phyloP scores from a whole-genome alignment of 768 basidiomycete genomes.

The Cubamyces sp. region DNA sequence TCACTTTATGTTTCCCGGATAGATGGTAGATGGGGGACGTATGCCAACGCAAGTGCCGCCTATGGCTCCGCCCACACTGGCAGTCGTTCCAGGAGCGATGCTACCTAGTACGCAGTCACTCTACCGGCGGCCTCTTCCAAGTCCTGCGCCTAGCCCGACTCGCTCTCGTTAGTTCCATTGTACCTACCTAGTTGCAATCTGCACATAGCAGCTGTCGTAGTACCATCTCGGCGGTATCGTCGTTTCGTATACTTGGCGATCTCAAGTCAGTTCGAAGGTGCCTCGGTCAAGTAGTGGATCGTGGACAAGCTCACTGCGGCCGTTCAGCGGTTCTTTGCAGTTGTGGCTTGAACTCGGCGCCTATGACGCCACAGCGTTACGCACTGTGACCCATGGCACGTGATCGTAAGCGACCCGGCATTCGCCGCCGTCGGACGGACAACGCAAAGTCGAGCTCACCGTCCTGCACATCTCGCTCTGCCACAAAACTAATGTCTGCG shows the following conservation, averaged over 20 bases:
- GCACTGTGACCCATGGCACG: slow-evolving; percentile 6
- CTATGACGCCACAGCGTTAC: not conserved
- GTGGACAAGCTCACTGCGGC: too few relatives aligned
- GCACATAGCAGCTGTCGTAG: not conserved
- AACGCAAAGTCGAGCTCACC: slow-evolving; percentile 27
- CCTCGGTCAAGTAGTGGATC: too few relatives aligned
- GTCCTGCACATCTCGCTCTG: slow-evolving; percentile 23
- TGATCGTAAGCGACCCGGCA: slow-evolving; percentile 25
- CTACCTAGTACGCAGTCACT: not conserved
- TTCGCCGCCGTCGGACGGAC: slow-evolving; percentile 21
- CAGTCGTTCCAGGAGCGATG: slow-evolving; percentile 5
- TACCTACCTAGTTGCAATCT: not conserved
- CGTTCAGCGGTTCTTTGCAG: too few relatives aligned
- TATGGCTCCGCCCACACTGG: not conserved
- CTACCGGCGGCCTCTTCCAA: slow-evolving; percentile 24
- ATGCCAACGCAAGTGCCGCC: not conserved
- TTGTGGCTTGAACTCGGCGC: not conserved
- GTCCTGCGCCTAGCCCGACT: slow-evolving; percentile 18
- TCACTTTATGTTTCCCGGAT: not conserved
- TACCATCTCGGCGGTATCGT: not conserved
- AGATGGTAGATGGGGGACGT: slow-evolving; percentile 11
- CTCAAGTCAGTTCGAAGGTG: too few relatives aligned
- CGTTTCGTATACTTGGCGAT: too few relatives aligned
- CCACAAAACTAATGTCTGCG: slow-evolving; percentile 61
- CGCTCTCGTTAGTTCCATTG: not conserved